Conservation (phyloP, 2,329 filamentous ascomycete species). For the Botrytis aclada region DNA sequence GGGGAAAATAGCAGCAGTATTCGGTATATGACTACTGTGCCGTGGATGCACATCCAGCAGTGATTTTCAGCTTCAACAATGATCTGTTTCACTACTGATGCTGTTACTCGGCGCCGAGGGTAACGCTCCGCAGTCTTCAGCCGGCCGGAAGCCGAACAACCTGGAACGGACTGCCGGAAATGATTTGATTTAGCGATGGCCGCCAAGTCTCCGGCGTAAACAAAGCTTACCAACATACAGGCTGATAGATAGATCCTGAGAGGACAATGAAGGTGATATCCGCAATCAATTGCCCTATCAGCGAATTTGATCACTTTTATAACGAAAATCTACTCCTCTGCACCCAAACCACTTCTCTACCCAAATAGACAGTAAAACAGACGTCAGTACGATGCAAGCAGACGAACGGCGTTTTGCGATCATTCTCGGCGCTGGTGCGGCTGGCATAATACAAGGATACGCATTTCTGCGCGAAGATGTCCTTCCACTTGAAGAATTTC, state of each 20-base stretch:
- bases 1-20: slow-evolving; percentile 1
- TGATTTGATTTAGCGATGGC: slow-evolving; percentile 1
- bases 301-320: neutral
- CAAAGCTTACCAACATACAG: slow-evolving; percentile 2
- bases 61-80: slow-evolving; percentile 4
- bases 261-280: slow-evolving; percentile 1
- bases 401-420: slow-evolving; percentile 9
- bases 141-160: slow-evolving; percentile 1
- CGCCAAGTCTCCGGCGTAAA: neutral
- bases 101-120: slow-evolving; percentile 1
- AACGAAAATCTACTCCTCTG: slow-evolving; percentile 3
- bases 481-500: slow-evolving; percentile 12
- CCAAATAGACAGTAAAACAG: slow-evolving; percentile 5
- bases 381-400: neutral
- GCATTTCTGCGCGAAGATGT: slow-evolving; percentile 6
- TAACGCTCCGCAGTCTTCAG: slow-evolving; percentile 1
- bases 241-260: slow-evolving; percentile 1
- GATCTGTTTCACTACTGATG: slow-evolving; percentile 3
- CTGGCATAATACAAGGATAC: slow-evolving; percentile 12
- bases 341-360: neutral
- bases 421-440: slow-evolving; percentile 7
- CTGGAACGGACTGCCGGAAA: slow-evolving; percentile 2
- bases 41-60: slow-evolving; percentile 1
- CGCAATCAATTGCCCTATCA: neutral
- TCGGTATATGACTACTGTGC: slow-evolving; percentile 1